Evolutionary conservation across 305 asterid genomes (phyloP), one percentile per base, ranked within the genome.

Genomic region (Fraxinus greggii): DNA sequence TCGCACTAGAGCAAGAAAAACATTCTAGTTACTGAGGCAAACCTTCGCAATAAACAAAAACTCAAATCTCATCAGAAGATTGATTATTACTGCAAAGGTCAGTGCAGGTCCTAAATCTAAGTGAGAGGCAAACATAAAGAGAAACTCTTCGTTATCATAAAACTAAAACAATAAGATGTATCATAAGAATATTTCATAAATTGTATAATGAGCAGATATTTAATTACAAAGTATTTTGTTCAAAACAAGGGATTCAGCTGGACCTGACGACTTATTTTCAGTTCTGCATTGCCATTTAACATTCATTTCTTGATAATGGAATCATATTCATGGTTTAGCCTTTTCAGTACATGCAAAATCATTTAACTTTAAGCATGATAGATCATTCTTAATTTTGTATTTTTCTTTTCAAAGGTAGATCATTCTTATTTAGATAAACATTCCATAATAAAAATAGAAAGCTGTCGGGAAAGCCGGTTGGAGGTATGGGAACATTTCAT

Each of bases 1-100:
- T 83, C 80, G 78, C 70, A 82, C 88, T 84, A 83, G 81, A 75
- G 70, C 78, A 65, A 83, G 51, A 72, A 85, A 81, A 65, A 72
- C 61, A 36, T 75, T 54, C 59, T 23, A 40, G 77, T 77, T 73
- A 54, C 73, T 77, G 29, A 76, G 70, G 48, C 76, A 82, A 59
- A 35, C 9, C 80, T 74, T 81, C 82, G 78, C 24, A 73, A 36
- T 10, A 42, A 10, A 42, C 1, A 42, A 42, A 42, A 81, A 38
- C 23, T 23, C 21, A 70, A 19, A 42, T 42, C 32, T 75, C 75
- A 72, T 17, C 33, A 21, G 69, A 79, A 84, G 17, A 69, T 80
- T 35, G 70, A 61, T 61, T 61, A 19, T 7, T 21, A 21, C 70
- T 7, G 1, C 70, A 23, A 42, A 61, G 70, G 13, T 61, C 26